Base-by-base conservation (phyloP, 1,284 basidiomycete genomes). In the Fomitiporia mediterranea region DNA sequence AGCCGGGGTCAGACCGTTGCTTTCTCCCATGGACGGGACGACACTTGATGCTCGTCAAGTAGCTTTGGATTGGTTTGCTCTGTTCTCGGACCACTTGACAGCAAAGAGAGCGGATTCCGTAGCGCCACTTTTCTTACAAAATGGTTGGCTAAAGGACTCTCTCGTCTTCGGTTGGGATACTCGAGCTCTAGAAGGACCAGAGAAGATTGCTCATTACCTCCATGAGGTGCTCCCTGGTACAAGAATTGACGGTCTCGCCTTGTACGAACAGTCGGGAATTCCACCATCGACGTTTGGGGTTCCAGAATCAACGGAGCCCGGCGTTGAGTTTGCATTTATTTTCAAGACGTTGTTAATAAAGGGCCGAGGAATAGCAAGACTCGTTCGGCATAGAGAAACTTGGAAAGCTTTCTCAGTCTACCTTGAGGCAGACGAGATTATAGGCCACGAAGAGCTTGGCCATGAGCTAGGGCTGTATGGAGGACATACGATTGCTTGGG, bases 381-480 rank as follows among this genome's bases (percentile, higher is more conserved):
- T 51, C 39, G 23, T 44, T 23, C 48, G n/a, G n/a, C 59, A 58
- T 25, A 40, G 55, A 13, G 51, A 17, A 35, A 69, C 68, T 17
- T 67, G 63, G 63, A 64, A 61, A 35, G 69, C 67, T 5, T 53
- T 67, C 8, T 57, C 64, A 1, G 63, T 68, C 8, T 59, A 62
- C 42, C 64, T 65, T 60, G 65, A 65, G 58, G 55, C 69, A 1
- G 58, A 42, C 3, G 68, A 72, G 42, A 60, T 70, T 47, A 66
- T 64, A 27, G 70, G 69, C 0, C 61, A 70, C 42, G 69, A 70
- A 55, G 70, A 71, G 52, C 32, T 48, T 5, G 28, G 17, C 49
- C 37, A 58, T 30, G 60, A 64, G 32, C 32, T 43, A 15, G 58
- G 58, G 17, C 40, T 62, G 9, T 64, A 62, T 43, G 61, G 55